Evolutionary conservation across 768 basidiomycete genomes (phyloP), one percentile per base, ranked within the genome.

Genomic region (Leccinellum luteum): DNA sequence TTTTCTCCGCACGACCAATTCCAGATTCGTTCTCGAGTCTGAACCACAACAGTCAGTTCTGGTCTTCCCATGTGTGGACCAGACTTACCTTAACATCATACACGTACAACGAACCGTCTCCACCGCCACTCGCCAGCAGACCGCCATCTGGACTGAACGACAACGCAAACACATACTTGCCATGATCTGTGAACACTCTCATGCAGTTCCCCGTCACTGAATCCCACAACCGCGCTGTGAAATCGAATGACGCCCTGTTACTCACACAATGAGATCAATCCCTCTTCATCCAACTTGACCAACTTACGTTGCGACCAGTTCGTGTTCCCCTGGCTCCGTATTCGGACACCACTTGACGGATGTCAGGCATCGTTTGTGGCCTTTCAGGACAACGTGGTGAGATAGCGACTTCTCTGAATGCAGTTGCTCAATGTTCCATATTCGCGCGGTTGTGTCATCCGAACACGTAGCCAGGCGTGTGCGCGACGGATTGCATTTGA

Each of bases 201-300:
- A 92, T 69, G 67, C 92, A 94, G 45, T 83, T 79, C 28, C 92
- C 92, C 0, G 87, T 87, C 47, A 81, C 79, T 3, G 86, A 83
- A 70, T 94, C 88, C 93, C 93, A 96, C 30, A 96, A 62, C 43
- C 90, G 84, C 5, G 89, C 83, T 2, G 91, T 90, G 14, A 78
- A 76, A 66, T 96, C 94, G 66, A 92, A 92, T 5, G 91, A 91
- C 10, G 86, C 83, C 8, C 90, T 93, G 62, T 28, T 34, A 30
- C 41, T 19, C 41, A 43, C 48, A 54, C 28, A 25, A 48, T 50
- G 19, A 61, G 61, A 21, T 61, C 38, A 25, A 48, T 19, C 23
- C 32, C 43, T 32, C 19, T 31, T 23, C 51, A n/a, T 48, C n/a
- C 14, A 10, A 35, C n/a, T 49, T 19, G 51, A 31, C 21, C 52